Evolutionary conservation across 2,329 filamentous ascomycete species (phyloP), one percentile per base, ranked within the genome.

Genomic region (Rhexocercosporidium sp.): DNA sequence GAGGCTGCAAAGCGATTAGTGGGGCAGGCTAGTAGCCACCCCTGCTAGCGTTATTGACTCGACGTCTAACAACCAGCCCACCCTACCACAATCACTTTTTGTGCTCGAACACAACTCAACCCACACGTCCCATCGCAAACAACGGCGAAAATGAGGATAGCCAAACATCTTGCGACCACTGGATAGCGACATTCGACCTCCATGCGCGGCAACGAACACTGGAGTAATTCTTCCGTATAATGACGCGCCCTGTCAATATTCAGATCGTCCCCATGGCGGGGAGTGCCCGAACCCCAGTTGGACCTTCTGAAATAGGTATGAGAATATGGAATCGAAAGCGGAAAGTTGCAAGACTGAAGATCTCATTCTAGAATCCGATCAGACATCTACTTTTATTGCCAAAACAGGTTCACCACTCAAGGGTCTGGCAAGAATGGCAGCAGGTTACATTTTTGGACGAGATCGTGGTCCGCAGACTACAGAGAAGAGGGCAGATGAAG

Each of bases 21-120:
- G n/a, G 14, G 27, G 14, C 16, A 53, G 47, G 47, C 49, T 31
- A 53, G 27, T 18, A 53, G 49, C 49, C 31, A 53, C 16, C 49
- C 49, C 49, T 53, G 49, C 49, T 53, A 53, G 49, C 49, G 49
- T 53, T 53, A 27, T 53, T 53, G 49, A 53, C 49, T 53, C 29
- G 11, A 53, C 27, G 16, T n/a, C 3, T 16, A 53, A 53, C 25
- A n/a, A 53, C 49, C 8, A 14, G 25, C 49, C 47, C 27, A 18
- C 49, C 49, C 25, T 6, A 27, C 49, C 49, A 53, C 27, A 25
- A 31, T 14, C 29, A n/a, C 18, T 27, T 16, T 16, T 9, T 31
- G n/a, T n/a, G 25, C 49, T 31, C 25, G 12, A n/a, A 22, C 25
- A 9, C 47, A 27, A 53, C 49, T 31, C 34, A 37, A 37, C 34